Conservation (phyloP, 306 rosid species). For the Medicago truncatula region DNA sequence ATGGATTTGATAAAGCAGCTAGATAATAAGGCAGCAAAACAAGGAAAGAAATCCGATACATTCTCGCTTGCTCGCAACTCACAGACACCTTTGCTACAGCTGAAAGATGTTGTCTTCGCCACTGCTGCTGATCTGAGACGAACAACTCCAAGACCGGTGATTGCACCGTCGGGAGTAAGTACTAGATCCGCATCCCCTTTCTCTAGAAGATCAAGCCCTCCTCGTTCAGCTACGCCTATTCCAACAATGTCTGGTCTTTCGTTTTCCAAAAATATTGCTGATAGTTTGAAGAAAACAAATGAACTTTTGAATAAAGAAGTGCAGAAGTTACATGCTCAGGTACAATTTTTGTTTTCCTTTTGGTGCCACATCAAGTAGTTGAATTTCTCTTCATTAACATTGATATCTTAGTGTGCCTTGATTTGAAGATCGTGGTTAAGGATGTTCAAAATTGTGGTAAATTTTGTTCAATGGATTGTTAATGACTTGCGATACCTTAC, state of each 20-base stretch:
- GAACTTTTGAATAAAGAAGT: conserved; percentile 88
- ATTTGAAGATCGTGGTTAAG: background rate
- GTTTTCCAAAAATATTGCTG: conserved; percentile 77
- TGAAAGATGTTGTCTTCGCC: conserved; percentile 85
- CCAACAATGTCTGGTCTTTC: conserved; percentile 96
- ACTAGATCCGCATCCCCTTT: conserved; percentile 91
- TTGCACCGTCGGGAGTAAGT: conserved; percentile 79
- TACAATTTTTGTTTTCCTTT: conserved; percentile 42
- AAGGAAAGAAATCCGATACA: conserved; percentile 88
- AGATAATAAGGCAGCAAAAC: conserved; percentile 93
- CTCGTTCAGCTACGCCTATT: conserved; percentile 95
- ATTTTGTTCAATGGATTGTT: background rate
- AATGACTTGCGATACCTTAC: background rate
- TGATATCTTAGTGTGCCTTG: background rate
- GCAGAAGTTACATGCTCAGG: conserved; percentile 79
- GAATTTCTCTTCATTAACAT: background rate
- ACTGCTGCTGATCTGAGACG: conserved; percentile 78
- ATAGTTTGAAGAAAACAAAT: conserved; percentile 88
- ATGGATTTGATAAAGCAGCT: conserved; percentile 95
- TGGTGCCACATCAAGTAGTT: conserved; percentile 10
- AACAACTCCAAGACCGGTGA: conserved; percentile 73
- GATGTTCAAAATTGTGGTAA: background rate
- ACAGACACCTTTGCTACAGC: conserved; percentile 80
- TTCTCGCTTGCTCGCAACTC: conserved; percentile 79
- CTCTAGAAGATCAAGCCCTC: conserved; percentile 92